Evolutionary conservation across 345 rosid genomes (phyloP), one percentile per base, ranked within the genome.

Genomic region (Triadica sebifera): DNA sequence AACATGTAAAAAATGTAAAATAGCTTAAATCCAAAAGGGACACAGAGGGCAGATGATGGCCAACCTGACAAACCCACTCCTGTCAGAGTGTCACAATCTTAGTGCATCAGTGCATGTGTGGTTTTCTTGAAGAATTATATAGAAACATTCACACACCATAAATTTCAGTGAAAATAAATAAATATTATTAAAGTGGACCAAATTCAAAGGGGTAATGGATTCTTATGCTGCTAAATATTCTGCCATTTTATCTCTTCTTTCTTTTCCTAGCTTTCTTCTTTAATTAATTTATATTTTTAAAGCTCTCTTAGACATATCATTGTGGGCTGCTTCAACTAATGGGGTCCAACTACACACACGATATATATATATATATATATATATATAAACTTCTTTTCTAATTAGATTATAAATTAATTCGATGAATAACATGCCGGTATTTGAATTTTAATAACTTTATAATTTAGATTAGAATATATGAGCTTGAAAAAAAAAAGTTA

Each of bases 31-130:
- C 45, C 45, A 41, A 1, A 41, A 8, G 5, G 74, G 63, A 79
- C 29, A 41, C 6, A 25, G 4, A 56, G 77, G 67, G 63, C 68
- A 81, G 65, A 78, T 74, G 46, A 79, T 84, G 87, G 80, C 77
- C 77, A 70, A 77, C 68, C 85, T 79, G 83, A 79, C 83, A 84
- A 46, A 56, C 60, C 83, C 80, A 79, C 47, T 55, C 72, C n/a
- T n/a, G n/a, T n/a, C 72, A 74, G 45, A 65, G 37, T 20, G 63
- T 71, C 43, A 29, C 73, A 67, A 74, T 20, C 52, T n/a, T n/a
- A n/a, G n/a, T n/a, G n/a, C n/a, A n/a, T n/a, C 38, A 13, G 41
- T 43, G 60, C 60, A 56, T 56, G 60, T 19, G 38, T 59, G 38
- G 39, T 25, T 20, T 59, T 22, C 34, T 59, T 59, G 8, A 2